Evolutionary conservation across 306 rosid species (phyloP).

Genomic region (Trichosanthes truncata): DNA sequence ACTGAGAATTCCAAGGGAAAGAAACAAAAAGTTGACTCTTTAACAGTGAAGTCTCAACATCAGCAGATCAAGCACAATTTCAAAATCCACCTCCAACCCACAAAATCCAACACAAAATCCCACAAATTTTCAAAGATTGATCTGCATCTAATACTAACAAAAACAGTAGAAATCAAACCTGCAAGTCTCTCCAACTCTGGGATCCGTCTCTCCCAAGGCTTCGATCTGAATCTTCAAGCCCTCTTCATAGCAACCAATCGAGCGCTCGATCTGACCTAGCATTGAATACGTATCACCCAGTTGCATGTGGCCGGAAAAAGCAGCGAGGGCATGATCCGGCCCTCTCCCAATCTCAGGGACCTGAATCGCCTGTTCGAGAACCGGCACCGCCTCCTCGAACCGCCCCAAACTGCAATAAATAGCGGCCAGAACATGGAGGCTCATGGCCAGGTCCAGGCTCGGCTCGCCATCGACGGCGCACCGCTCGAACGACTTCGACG

Average conservation of each 20-base stretch:
- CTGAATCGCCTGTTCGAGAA: constrained; percentile 76
- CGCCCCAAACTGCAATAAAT: constrained; percentile 83
- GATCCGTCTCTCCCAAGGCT: constrained; percentile 84
- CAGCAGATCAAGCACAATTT: neutral
- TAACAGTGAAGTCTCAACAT: neutral
- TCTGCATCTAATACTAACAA: neutral
- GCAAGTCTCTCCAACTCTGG: constrained; percentile 94
- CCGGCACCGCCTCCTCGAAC: constrained; percentile 94
- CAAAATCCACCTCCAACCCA: neutral
- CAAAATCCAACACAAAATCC: too few relatives aligned
- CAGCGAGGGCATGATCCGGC: constrained; percentile 90
- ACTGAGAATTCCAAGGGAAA: too few relatives aligned
- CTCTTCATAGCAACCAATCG: constrained; percentile 70
- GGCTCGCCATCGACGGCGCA: constrained; percentile 75
- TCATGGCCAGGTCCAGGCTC: constrained; percentile 90
- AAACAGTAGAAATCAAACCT: constrained; percentile 25
- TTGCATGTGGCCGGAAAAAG: constrained; percentile 93
- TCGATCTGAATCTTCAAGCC: constrained; percentile 96
- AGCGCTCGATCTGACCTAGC: constrained; percentile 83
- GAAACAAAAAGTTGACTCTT: neutral
- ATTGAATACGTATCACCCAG: constrained; percentile 91
- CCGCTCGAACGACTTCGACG: constrained; percentile 86
- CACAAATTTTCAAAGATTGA: neutral
- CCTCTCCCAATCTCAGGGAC: constrained; percentile 56
- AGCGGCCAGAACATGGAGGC: constrained; percentile 90